Conservation (phyloP, 2,329 filamentous ascomycete species). For the Rhinocladiella similis region DNA sequence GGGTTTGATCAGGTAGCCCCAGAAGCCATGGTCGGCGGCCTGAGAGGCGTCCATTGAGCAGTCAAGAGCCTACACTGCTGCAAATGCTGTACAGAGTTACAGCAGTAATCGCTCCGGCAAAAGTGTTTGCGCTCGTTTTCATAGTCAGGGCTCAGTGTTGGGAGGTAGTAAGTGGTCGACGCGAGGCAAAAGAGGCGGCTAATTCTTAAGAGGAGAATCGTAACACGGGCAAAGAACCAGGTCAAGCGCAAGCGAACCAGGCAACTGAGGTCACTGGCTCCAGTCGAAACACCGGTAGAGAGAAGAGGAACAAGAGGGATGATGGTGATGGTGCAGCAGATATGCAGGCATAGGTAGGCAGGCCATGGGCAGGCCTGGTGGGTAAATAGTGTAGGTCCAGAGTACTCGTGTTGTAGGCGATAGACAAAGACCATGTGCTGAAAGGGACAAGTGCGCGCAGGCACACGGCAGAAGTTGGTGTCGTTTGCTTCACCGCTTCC, state of each 20-base stretch:
- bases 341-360: too few relatives aligned
- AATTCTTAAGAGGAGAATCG: background rate
- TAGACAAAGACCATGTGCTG: too few relatives aligned
- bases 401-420: too few relatives aligned
- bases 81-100: constrained; percentile 9
- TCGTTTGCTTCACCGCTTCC: constrained; percentile 5
- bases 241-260: too few relatives aligned
- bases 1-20: constrained; percentile 60
- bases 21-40: constrained; percentile 17
- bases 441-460: background rate
- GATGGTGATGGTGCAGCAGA: background rate
- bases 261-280: background rate
- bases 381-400: background rate
- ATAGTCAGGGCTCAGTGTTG: constrained; percentile 10
- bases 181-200: background rate
- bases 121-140: constrained; percentile 10
- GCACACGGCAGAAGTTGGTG: background rate
- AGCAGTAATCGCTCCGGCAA: constrained; percentile 5
- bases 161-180: background rate
- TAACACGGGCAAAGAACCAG: background rate
- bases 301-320: too few relatives aligned
- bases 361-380: too few relatives aligned
- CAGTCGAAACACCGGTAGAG: background rate
- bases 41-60: constrained; percentile 19
- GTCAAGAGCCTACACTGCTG: background rate